Base-by-base conservation (phyloP, 1,284 basidiomycete species). In the Fomitiporia mediterranea region DNA sequence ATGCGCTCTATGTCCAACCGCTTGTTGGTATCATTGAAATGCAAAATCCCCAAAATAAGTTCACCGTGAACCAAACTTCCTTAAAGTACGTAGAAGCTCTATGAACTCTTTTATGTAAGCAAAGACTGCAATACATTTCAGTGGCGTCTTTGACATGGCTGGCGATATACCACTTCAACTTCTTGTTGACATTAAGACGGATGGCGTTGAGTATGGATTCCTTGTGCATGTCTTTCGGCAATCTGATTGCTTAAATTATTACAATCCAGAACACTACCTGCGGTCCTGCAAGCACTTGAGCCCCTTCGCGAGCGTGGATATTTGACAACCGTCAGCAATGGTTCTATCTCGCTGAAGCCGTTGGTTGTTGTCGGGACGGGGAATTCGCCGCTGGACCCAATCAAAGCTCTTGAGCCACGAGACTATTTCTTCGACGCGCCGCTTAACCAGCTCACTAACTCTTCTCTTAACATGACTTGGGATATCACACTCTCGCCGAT, bases 361-460 rank as follows among this genome's bases (percentile, higher is more conserved):
- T 64, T 82, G 3, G 74, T 74, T 4, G 77, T 77, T 27, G 68
- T 81, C 47, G 79, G 80, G 15, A 81, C 79, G 1, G 80, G 80
- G 21, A 79, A 80, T 64, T 76, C 78, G n/a, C 79, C 78, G n/a
- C 68, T 81, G 6, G 73, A 74, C 27, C 70, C 67, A 5, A 72
- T 81, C 52, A 71, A 74, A 61, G 72, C 70, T 3, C 68, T 79
- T 23, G 67, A 64, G 21, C 75, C 76, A 7, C 70, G 80, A 32
- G 78, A 81, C 60, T 68, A 77, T 51, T 81, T 82, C 67, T 80
- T 78, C 64, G 79, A 82, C 62, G 80, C 75, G 25, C 79, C 78
- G 4, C 66, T 82, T 49, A 71, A 69, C 15, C 69, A 68, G 35
- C 69, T 78, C n/a, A 68, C 67, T 25, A 66, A 70, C 57, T 63